Percentiles rank a stretch among this genome's conserved stretches.
phyloP scores from a whole-genome alignment of 1,284 basidiomycete genomes.

The Cutaneotrichosporon dermatis region DNA sequence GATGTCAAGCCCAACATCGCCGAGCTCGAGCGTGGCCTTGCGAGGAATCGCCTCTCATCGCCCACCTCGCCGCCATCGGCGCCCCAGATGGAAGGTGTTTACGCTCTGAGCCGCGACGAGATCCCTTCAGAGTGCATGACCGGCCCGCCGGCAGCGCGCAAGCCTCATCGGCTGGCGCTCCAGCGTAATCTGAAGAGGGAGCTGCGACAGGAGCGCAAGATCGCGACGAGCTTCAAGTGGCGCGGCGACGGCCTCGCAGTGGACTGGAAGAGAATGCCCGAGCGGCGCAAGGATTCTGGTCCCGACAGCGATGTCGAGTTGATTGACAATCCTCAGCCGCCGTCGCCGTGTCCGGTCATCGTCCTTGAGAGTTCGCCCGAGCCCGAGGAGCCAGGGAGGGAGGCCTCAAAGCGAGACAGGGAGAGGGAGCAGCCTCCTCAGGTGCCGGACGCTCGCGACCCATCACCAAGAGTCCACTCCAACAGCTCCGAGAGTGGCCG shows the following conservation, averaged over 20 bases:
- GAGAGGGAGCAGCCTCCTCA: too few species aligned
- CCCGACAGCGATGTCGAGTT: constrained; percentile 1
- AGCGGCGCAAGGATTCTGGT: background rate
- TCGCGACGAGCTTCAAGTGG: background rate
- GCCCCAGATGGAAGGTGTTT: background rate
- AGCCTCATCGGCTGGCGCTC: background rate
- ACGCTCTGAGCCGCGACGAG: background rate
- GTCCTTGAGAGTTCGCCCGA: background rate
- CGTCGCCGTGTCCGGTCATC: background rate
- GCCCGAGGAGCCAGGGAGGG: background rate
- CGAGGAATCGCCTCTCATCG: too few species aligned
- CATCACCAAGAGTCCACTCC: background rate
- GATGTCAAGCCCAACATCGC: too few species aligned
- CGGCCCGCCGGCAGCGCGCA: background rate
- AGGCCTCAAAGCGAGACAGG: too few species aligned
- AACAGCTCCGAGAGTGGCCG: background rate
- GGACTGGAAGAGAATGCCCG: constrained; percentile 1
- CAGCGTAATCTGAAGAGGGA: background rate
- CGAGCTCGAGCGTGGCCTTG: too few species aligned
- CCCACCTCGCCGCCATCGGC: background rate
- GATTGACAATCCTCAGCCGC: background rate
- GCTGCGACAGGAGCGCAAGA: background rate
- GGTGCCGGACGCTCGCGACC: background rate
- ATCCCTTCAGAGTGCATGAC: background rate
- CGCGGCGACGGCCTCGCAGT: constrained; percentile 6